Percentiles rank a stretch among this genome's conserved stretches.
Conservation (phyloP, 106 monocot species). For the Acorus calamus region DNA sequence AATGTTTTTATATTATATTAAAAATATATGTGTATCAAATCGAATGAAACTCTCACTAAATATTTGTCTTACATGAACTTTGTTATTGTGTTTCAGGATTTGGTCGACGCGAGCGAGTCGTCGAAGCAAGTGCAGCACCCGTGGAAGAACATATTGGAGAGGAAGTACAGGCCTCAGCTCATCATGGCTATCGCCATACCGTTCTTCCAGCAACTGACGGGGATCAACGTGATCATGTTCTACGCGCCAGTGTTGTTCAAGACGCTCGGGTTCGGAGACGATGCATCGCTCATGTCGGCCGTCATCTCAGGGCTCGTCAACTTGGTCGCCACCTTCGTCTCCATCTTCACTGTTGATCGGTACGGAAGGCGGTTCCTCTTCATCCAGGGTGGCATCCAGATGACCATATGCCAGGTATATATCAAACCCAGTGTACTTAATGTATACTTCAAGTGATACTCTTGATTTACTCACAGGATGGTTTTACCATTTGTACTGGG, state of each 20-base stretch:
- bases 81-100: background rate
- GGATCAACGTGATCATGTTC: slow-evolving; percentile 39
- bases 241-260: slow-evolving; percentile 36
- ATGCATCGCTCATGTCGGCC: slow-evolving; percentile 27
- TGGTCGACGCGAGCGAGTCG: slow-evolving; percentile 8
- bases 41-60: too few relatives aligned
- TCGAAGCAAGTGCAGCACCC: slow-evolving; percentile 2
- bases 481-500: too few relatives aligned
- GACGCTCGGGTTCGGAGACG: slow-evolving; percentile 24
- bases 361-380: slow-evolving; percentile 7
- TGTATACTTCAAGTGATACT: background rate
- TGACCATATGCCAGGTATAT: slow-evolving; percentile 6
- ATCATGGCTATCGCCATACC: slow-evolving; percentile 10
- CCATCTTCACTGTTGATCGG: slow-evolving; percentile 8
- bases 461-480: too few relatives aligned
- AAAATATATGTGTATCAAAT: too few relatives aligned
- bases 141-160: slow-evolving; percentile 13
- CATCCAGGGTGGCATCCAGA: slow-evolving; percentile 14
- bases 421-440: background rate
- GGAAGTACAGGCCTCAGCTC: slow-evolving; percentile 10
- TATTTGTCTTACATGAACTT: too few relatives aligned
- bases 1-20: too few relatives aligned
- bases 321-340: slow-evolving; percentile 8
- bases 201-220: slow-evolving; percentile 29
- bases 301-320: slow-evolving; percentile 25